phyloP scores from a whole-genome alignment of 1,284 basidiomycete genomes.

The Stygiomarasmius scandens region DNA sequence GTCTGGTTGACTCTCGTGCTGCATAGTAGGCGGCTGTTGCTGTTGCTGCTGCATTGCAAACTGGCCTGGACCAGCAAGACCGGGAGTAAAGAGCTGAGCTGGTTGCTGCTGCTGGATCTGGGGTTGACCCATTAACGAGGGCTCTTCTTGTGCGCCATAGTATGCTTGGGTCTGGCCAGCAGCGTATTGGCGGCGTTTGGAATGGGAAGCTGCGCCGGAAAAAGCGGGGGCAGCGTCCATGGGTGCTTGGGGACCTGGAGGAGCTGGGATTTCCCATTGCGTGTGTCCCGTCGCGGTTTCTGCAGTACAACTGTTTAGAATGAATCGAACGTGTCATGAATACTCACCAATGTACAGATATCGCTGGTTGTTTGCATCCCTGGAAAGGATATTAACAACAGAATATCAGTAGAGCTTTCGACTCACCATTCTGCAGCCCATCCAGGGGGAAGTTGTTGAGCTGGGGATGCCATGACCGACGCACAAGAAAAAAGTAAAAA shows the following conservation, averaged over 20 bases:
- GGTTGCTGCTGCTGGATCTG: constrained; percentile 27
- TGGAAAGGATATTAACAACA: constrained; percentile 35
- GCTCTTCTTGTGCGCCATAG: constrained; percentile 54
- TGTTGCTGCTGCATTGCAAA: constrained; percentile 61
- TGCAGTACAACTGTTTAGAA: constrained; percentile 22
- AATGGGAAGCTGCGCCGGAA: constrained; percentile 41
- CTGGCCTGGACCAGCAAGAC: constrained; percentile 66
- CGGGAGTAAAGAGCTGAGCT: constrained; percentile 85
- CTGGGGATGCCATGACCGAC: constrained; percentile 62
- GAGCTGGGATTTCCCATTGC: constrained; percentile 54
- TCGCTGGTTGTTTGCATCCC: constrained; percentile 81
- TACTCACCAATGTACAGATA: constrained; percentile 78
- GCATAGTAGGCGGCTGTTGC: constrained; percentile 48
- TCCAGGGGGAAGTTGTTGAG: constrained; percentile 80
- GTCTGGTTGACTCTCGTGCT: constrained; percentile 56
- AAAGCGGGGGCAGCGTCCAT: constrained; percentile 42
- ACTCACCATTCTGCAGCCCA: constrained; percentile 88
- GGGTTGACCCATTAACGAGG: constrained; percentile 25
- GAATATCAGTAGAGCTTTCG: background rate
- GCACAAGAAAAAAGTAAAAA: constrained; percentile 7
- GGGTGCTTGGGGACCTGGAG: constrained; percentile 36
- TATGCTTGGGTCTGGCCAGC: constrained; percentile 88
- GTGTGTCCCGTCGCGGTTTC: constrained; percentile 52
- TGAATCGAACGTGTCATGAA: constrained; percentile 5
- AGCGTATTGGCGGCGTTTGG: constrained; percentile 88